Percentiles rank a stretch among this genome's conserved stretches.
Conservation (phyloP, 352 stramenopile species). For the Phytophthora brassicae region DNA sequence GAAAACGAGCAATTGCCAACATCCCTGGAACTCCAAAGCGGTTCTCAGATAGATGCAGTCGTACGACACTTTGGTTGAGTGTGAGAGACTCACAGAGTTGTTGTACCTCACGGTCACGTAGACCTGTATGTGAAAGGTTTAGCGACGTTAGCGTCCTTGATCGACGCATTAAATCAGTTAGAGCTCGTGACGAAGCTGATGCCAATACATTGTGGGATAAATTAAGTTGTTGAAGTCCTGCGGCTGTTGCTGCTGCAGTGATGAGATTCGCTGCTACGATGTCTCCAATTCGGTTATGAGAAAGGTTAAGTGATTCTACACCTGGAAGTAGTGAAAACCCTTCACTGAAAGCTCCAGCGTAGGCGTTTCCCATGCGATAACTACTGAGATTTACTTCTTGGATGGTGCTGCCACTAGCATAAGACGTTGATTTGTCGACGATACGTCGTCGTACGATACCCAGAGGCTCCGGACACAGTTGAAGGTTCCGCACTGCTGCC, state of each 20-base stretch:
- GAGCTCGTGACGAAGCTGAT: constrained; percentile 33
- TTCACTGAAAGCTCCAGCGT: constrained; percentile 58
- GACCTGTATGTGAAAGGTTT: constrained; percentile 67
- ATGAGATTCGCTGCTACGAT: constrained; percentile 56
- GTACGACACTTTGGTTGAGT: constrained; percentile 64
- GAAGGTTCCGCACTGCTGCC: constrained; percentile 54
- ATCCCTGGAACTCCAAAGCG: constrained; percentile 59
- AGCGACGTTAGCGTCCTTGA: constrained; percentile 60
- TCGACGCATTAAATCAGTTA: constrained; percentile 41
- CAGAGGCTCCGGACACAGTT: constrained; percentile 60
- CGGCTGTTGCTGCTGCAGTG: constrained; percentile 21
- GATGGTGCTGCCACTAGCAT: constrained; percentile 38
- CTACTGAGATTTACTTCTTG: constrained; percentile 76
- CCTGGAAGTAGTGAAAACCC: constrained; percentile 63
- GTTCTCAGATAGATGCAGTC: constrained; percentile 77
- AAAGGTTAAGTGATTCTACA: constrained; percentile 70
- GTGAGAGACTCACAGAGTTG: constrained; percentile 75
- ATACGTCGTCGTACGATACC: constrained; percentile 60
- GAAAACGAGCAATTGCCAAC: constrained; percentile 65
- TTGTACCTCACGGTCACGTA: constrained; percentile 63
- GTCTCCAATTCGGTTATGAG: constrained; percentile 74
- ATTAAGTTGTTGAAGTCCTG: constrained; percentile 59
- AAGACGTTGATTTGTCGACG: constrained; percentile 50
- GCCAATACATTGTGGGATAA: constrained; percentile 65
- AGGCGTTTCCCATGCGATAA: constrained; percentile 68